phyloP scores from a whole-genome alignment of 495 filamentous ascomycete species.

The Cercophora sp. region DNA sequence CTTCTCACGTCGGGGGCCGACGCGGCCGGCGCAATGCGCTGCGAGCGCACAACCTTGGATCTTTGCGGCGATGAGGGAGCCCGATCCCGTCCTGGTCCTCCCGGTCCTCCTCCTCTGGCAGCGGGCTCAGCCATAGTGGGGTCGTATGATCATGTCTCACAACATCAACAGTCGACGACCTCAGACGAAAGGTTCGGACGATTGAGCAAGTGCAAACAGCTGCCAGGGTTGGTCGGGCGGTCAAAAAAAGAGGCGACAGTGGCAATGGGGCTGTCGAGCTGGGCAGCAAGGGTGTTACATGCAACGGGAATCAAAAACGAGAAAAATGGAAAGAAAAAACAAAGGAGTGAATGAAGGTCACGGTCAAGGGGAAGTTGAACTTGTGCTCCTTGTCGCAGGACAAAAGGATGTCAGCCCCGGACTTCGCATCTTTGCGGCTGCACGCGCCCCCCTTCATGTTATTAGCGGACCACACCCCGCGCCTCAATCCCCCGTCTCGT shows the following conservation, averaged over 20 bases:
- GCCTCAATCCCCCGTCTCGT: no score
- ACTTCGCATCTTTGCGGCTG: no score
- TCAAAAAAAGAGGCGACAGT: neutral
- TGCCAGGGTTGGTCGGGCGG: neutral
- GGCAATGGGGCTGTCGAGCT: no score
- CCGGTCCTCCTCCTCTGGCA: slow-evolving; percentile 21
- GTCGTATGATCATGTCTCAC: slow-evolving; percentile 28
- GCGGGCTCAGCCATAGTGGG: slow-evolving; percentile 37
- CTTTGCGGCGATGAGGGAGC: slow-evolving; percentile 28
- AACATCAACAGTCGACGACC: no score
- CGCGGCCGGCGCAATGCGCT: slow-evolving; percentile 32
- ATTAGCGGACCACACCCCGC: no score
- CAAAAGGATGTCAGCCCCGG: no score
- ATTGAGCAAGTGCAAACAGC: neutral
- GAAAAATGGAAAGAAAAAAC: neutral
- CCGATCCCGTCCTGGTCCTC: slow-evolving; percentile 19
- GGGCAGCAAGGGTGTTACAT: neutral
- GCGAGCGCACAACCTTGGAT: slow-evolving; percentile 39
- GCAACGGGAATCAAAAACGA: neutral
- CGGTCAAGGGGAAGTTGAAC: neutral
- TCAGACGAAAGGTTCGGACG: neutral
- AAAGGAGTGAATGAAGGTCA: neutral
- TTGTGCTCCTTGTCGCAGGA: neutral
- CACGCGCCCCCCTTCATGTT: no score
- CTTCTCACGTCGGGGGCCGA: slow-evolving; percentile 29